Evolutionary conservation across 331 rosid species (phyloP).

Genomic region (Quercus phellos): DNA sequence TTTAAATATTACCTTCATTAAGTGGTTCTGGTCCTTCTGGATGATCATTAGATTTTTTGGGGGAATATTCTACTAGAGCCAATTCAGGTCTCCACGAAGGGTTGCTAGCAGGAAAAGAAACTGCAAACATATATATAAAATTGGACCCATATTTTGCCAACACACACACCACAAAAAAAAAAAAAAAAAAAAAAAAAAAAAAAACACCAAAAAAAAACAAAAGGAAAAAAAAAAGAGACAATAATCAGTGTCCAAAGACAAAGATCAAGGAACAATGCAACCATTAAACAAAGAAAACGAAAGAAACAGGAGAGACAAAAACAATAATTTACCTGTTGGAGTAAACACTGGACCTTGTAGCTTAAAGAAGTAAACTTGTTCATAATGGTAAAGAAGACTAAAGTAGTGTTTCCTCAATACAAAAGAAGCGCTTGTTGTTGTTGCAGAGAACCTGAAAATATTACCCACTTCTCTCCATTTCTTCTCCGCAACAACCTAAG

Average conservation of each 20-base stretch:
- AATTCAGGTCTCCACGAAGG: constrained; percentile 57
- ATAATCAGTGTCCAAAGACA: neutral
- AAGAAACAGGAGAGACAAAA: neutral
- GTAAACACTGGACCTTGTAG: constrained; percentile 53
- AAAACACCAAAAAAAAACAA: neutral
- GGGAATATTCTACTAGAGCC: constrained; percentile 74
- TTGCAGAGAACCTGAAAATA: constrained; percentile 72
- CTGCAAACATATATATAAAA: constrained; percentile 15
- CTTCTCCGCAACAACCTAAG: constrained; percentile 84
- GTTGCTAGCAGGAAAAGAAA: constrained; percentile 42
- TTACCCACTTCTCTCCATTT: constrained; percentile 97
- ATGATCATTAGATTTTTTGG: constrained; percentile 27
- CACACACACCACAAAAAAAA: neutral
- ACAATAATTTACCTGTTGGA: constrained; percentile 45
- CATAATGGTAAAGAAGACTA: constrained; percentile 79
- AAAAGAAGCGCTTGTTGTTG: constrained; percentile 92
- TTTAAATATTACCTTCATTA: constrained; percentile 38
- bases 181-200: neutral
- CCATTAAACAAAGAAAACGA: neutral
- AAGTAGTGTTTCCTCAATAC: constrained; percentile 79
- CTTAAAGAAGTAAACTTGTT: constrained; percentile 75
- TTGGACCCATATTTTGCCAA: too few relatives aligned
- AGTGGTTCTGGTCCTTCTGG: constrained; percentile 20
- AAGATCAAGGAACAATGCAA: neutral
- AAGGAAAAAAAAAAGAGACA: neutral